A percentile compares a stretch with the other conserved stretches of the same genome.
phyloP scores from a whole-genome alignment of 441 rosid species.

The Pelargonium cotyledonis region DNA sequence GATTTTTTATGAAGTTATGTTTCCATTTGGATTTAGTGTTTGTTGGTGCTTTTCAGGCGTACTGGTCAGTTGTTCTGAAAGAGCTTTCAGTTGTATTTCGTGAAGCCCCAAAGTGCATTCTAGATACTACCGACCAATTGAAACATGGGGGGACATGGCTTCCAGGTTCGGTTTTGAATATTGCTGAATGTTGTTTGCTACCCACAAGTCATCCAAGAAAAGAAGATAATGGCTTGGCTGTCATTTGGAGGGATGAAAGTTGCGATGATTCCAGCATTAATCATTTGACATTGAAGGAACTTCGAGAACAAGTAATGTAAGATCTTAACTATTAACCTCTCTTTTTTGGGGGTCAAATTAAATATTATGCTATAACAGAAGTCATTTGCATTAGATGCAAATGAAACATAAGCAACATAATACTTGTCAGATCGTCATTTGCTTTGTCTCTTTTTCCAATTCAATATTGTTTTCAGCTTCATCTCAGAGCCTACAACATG shows the following conservation, averaged over 20 bases:
- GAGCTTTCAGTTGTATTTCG: slow-evolving; percentile 60
- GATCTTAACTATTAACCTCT: slow-evolving; percentile 11
- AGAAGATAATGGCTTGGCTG: slow-evolving; percentile 46
- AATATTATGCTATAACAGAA: background rate
- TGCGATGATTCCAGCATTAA: slow-evolving; percentile 41
- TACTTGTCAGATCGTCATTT: too few relatives aligned
- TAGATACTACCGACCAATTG: slow-evolving; percentile 41
- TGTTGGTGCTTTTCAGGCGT: slow-evolving; percentile 35
- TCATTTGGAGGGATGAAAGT: slow-evolving; percentile 74
- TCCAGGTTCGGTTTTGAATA: slow-evolving; percentile 59
- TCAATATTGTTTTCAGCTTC: slow-evolving; percentile 4
- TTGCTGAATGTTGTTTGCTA: slow-evolving; percentile 67
- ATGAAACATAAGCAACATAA: background rate
- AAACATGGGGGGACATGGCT: slow-evolving; percentile 66
- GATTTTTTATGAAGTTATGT: background rate
- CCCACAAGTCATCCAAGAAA: slow-evolving; percentile 46
- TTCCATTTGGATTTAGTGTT: slow-evolving; percentile 10
- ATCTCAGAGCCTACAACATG: background rate
- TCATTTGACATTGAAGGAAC: slow-evolving; percentile 48
- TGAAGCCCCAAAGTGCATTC: slow-evolving; percentile 55
- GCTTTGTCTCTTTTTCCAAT: background rate
- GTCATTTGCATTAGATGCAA: background rate
- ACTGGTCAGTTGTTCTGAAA: slow-evolving; percentile 54
- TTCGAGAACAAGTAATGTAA: slow-evolving; percentile 74
- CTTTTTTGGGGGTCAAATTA: too few relatives aligned